Base-by-base conservation (phyloP, 225 moss, liverwort and hornwort species). In the Takakia lepidozioides region DNA sequence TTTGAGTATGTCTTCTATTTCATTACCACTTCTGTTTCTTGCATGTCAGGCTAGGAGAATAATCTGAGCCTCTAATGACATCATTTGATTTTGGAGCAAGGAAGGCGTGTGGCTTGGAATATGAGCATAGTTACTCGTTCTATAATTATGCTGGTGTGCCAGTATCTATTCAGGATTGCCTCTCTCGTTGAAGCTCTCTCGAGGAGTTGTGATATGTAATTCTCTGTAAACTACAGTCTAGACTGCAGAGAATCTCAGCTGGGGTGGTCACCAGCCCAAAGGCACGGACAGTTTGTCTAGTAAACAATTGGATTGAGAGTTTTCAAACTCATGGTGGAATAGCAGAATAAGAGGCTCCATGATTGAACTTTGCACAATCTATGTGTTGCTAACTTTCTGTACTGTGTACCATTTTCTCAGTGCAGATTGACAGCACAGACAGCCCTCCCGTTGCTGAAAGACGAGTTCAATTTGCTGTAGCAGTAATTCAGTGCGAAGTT, bases 51-150 rank as follows among this genome's bases (percentile, higher is more conserved):
- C 14, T 37, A 35, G 37, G 37, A 37, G 14, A 37, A 0, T 37
- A 37, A 37, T 37, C 37, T 37, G n/a, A n/a, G n/a, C n/a, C n/a
- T n/a, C n/a, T n/a, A n/a, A n/a, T 7, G 37, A 37, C 37, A 37
- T 10, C 16, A 37, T 11, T 11, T 7, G 0, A 4, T 37, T 37
- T 37, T 11, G 37, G 5, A 37, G 16, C 37, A 37, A 37, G 37
- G 37, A 3, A 4, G 11, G n/a, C n/a, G n/a, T n/a, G 16, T 37
- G 37, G 37, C 2, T 5, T 37, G 37, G 6, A 10, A 37, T 6
- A 37, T 2, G 9, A 37, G 11, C 37, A 37, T n/a, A 5, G 9
- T 10, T 37, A 37, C 8, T 37, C 10, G 7, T 13, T 4, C 37
- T 37, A 10, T 37, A 16, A 37, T 37, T 37, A 13, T 37, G 37